Conservation (phyloP, 768 basidiomycete species). For the Suillus tomentosus region DNA sequence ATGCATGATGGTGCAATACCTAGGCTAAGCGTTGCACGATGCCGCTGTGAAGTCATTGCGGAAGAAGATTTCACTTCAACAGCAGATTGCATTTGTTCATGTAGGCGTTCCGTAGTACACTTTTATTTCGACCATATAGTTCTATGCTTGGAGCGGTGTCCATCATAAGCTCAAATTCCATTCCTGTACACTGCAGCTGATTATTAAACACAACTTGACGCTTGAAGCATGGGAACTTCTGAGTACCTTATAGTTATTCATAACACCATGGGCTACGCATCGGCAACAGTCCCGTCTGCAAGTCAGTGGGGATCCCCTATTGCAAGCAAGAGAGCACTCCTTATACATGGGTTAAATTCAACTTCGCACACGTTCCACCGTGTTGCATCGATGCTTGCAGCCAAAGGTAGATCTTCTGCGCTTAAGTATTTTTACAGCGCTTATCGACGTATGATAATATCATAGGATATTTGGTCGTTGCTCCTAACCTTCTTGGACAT, state of each 20-base stretch:
- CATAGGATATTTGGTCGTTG: slow-evolving; percentile 27
- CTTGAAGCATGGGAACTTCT: neutral
- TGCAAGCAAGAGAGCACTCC: slow-evolving; percentile 20
- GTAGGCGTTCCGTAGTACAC: neutral
- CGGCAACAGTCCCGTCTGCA: slow-evolving; percentile 5
- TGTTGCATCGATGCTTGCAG: slow-evolving; percentile 19
- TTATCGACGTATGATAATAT: neutral
- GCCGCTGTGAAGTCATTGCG: too few relatives aligned
- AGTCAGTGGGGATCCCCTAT: slow-evolving; percentile 23
- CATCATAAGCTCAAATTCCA: too few relatives aligned
- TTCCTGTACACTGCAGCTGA: too few relatives aligned
- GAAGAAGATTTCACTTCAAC: too few relatives aligned
- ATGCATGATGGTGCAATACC: too few relatives aligned
- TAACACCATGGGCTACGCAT: neutral
- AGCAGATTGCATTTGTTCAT: too few relatives aligned
- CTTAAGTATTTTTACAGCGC: neutral
- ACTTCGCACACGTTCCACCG: slow-evolving; percentile 20
- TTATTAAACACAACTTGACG: too few relatives aligned
- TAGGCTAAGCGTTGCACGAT: too few relatives aligned
- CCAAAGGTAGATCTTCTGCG: slow-evolving; percentile 16
- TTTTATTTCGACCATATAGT: too few relatives aligned
- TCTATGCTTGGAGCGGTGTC: neutral
- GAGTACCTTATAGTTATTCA: too few relatives aligned
- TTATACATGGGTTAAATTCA: slow-evolving; percentile 23
- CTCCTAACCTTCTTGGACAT: slow-evolving; percentile 28